These are phyloP conservation scores for Rhodotorula sp. DNA, from an alignment of 1,284 basidiomycete genomes.

Conservation along the genomic window DNA sequence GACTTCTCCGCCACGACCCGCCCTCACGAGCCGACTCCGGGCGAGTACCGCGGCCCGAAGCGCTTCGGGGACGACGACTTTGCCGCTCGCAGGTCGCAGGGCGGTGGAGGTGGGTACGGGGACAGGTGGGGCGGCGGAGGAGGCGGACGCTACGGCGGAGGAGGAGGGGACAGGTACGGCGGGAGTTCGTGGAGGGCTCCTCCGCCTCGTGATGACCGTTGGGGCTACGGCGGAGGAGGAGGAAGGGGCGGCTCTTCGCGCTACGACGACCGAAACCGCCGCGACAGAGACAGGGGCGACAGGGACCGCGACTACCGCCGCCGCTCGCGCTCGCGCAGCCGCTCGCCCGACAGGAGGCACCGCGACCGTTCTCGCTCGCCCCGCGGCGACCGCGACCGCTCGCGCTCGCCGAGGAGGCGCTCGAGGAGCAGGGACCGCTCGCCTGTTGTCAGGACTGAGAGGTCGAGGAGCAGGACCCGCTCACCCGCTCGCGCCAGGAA, in stretches of 20 bases:
- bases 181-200: slow-evolving; percentile 18
- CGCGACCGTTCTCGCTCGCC: neutral
- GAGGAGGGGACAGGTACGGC: slow-evolving; percentile 39
- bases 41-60: slow-evolving; percentile 93
- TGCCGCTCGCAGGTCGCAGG: neutral
- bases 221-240: slow-evolving; percentile 15
- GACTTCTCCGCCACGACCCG: slow-evolving; percentile 93
- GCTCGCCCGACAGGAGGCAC: neutral
- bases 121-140: slow-evolving; percentile 58
- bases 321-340: neutral
- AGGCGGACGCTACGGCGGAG: slow-evolving; percentile 49
- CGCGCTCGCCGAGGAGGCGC: neutral
- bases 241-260: slow-evolving; percentile 35
- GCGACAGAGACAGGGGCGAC: neutral
- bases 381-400: neutral
- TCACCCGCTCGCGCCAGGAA: neutral
- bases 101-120: slow-evolving; percentile 11
- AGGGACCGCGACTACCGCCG: slow-evolving; percentile 1
- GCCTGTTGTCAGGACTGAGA: too few relatives aligned
- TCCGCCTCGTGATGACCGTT: neutral
- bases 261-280: neutral
- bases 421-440: too few relatives aligned
- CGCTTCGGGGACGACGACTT: slow-evolving; percentile 53
- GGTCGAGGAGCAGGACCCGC: too few relatives aligned
- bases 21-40: slow-evolving; percentile 92